Evolutionary conservation across 148 eudicot genomes (phyloP).

Genomic region (Pharnaceum exiguum): DNA sequence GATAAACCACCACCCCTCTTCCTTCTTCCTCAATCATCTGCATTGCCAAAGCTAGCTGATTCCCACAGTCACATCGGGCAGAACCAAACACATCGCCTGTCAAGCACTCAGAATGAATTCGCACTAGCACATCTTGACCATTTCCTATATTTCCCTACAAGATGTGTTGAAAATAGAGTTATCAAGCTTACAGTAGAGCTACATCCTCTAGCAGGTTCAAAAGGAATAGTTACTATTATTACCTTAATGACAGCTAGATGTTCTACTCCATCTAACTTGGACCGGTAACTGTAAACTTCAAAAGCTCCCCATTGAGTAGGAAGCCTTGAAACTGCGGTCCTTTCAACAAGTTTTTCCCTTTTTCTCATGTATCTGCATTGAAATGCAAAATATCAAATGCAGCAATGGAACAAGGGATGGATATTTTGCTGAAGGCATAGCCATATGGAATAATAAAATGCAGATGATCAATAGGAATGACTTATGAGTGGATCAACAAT

Average conservation of each 20-base stretch:
- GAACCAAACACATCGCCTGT: constrained; percentile 97
- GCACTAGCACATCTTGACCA: constrained; percentile 77
- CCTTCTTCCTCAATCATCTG: constrained; percentile 67
- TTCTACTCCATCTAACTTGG: constrained; percentile 78
- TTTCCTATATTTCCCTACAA: constrained; percentile 69
- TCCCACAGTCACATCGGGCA: constrained; percentile 86
- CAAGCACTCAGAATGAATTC: constrained; percentile 95
- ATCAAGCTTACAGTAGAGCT: background rate
- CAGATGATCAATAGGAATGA: no score
- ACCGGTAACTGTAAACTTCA: constrained; percentile 60
- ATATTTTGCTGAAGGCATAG: background rate
- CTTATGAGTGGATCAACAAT: no score
- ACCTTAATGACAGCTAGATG: constrained; percentile 85
- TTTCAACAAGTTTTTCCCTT: constrained; percentile 80
- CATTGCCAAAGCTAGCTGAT: constrained; percentile 79
- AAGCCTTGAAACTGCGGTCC: constrained; percentile 54
- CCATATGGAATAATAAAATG: background rate
- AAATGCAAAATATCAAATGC: constrained; percentile 5
- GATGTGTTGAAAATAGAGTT: background rate
- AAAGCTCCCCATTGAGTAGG: constrained; percentile 83
- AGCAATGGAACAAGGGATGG: background rate
- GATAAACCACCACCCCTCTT: constrained; percentile 73
- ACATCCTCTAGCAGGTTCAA: background rate
- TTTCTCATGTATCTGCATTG: constrained; percentile 71
- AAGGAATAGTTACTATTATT: background rate